Percentiles rank a stretch among this genome's conserved stretches.
phyloP scores from a whole-genome alignment of 192 early-diverging fungal species.

The Neocallimastix lanati region DNA sequence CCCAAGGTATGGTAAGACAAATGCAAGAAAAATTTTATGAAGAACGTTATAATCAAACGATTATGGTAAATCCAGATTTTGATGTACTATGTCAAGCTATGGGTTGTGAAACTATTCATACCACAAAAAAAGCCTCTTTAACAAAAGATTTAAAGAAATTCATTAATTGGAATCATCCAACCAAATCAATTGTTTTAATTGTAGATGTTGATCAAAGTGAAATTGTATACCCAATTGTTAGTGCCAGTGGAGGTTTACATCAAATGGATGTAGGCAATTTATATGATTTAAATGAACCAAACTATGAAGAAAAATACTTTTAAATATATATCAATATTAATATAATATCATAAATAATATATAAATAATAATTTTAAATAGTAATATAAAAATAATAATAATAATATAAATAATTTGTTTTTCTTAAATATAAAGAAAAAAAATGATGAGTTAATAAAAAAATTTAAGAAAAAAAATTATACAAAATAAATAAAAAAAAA shows the following conservation, averaged over 20 bases:
- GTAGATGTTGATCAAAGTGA: constrained; percentile 78
- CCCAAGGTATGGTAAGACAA: constrained; percentile 93
- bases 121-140: constrained; percentile 63
- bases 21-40: constrained; percentile 90
- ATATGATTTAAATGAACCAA: neutral
- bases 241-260: constrained; percentile 76
- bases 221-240: constrained; percentile 93
- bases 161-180: constrained; percentile 25
- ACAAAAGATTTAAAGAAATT: constrained; percentile 76
- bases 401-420: no score
- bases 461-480: no score
- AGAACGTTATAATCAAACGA: constrained; percentile 82
- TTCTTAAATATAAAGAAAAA: no score
- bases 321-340: neutral
- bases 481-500: no score
- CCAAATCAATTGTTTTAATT: constrained; percentile 79
- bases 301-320: neutral
- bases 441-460: no score
- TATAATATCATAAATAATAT: no score
- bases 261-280: constrained; percentile 37
- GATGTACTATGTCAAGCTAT: constrained; percentile 88
- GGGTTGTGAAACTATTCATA: constrained; percentile 74
- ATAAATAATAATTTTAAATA: no score
- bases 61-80: constrained; percentile 95
- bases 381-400: no score